Percentiles rank a stretch among this genome's conserved stretches.
phyloP scores from a whole-genome alignment of 2,329 filamentous ascomycete species.

The Madurella mycetomatis region DNA sequence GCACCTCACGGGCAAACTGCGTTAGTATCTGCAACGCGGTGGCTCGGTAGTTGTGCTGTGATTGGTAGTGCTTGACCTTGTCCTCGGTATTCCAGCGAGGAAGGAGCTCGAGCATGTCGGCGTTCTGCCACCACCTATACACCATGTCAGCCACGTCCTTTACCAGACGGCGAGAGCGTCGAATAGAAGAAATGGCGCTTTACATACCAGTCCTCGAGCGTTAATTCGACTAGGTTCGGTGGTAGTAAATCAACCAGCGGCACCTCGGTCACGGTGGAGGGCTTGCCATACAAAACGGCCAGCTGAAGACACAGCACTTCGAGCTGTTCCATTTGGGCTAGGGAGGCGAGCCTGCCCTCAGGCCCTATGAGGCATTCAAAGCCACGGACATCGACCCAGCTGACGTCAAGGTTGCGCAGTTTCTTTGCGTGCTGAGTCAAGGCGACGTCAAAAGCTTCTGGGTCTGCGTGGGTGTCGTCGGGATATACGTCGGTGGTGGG shows the following conservation, averaged over 20 bases:
- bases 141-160: not conserved
- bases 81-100: slow-evolving; percentile 14
- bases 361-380: slow-evolving; percentile 21
- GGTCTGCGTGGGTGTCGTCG: slow-evolving; percentile 11
- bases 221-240: slow-evolving; percentile 25
- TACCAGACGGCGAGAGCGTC: no score
- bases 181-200: not conserved
- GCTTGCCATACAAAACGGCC: slow-evolving; percentile 21
- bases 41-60: slow-evolving; percentile 19
- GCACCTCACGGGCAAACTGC: slow-evolving; percentile 19
- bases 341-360: slow-evolving; percentile 23
- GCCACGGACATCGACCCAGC: slow-evolving; percentile 24
- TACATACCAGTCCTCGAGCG: slow-evolving; percentile 25
- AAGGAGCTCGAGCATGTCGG: slow-evolving; percentile 14
- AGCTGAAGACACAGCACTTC: slow-evolving; percentile 26
- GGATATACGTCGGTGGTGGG: not conserved
- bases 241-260: slow-evolving; percentile 25
- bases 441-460: slow-evolving; percentile 23
- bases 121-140: slow-evolving; percentile 24
- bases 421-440: slow-evolving; percentile 18
- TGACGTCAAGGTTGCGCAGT: slow-evolving; percentile 26
- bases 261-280: slow-evolving; percentile 6
- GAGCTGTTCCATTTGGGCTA: slow-evolving; percentile 19
- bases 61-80: slow-evolving; percentile 21
- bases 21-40: slow-evolving; percentile 19